Evolutionary conservation across 371 early-diverging fungal genomes (phyloP).

Genomic region (Funneliformis caledonium): DNA sequence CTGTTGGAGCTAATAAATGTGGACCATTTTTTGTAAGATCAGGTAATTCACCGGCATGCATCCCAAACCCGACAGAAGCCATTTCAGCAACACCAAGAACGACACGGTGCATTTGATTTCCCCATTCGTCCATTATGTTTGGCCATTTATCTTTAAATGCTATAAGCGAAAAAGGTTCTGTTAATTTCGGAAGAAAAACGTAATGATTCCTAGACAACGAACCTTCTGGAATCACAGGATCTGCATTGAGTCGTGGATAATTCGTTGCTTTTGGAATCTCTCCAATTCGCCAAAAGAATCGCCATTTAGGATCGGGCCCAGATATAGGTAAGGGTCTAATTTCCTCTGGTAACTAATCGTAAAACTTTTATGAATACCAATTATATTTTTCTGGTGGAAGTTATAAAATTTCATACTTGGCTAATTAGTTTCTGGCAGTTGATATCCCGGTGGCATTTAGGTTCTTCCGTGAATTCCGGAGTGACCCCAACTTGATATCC

Average conservation of each 20-base stretch:
- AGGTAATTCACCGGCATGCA: slow-evolving; percentile 56
- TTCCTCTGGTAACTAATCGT: slow-evolving; percentile 47
- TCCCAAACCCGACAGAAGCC: slow-evolving; percentile 66
- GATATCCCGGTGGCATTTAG: slow-evolving; percentile 65
- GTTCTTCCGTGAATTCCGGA: slow-evolving; percentile 68
- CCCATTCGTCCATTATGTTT: slow-evolving; percentile 66
- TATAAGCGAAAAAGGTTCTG: background rate
- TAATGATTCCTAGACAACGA: background rate
- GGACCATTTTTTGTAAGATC: slow-evolving; percentile 61
- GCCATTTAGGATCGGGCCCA: slow-evolving; percentile 75
- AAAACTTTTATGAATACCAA: background rate
- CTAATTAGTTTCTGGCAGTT: slow-evolving; percentile 60
- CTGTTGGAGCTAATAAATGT: slow-evolving; percentile 75
- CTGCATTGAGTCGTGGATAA: slow-evolving; percentile 65
- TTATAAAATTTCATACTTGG: slow-evolving; percentile 41
- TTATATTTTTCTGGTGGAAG: background rate
- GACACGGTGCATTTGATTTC: slow-evolving; percentile 59
- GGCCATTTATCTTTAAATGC: slow-evolving; percentile 56
- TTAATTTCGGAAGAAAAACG: background rate
- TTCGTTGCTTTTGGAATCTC: slow-evolving; percentile 57
- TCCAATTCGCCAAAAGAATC: slow-evolving; percentile 64
- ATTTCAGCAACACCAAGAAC: slow-evolving; percentile 60
- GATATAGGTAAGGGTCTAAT: slow-evolving; percentile 49
- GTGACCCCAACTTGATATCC: slow-evolving; percentile 69
- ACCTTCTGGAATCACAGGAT: slow-evolving; percentile 65